Base-by-base conservation (phyloP, 805 yeast species). In the Barnettozyma siamensis region DNA sequence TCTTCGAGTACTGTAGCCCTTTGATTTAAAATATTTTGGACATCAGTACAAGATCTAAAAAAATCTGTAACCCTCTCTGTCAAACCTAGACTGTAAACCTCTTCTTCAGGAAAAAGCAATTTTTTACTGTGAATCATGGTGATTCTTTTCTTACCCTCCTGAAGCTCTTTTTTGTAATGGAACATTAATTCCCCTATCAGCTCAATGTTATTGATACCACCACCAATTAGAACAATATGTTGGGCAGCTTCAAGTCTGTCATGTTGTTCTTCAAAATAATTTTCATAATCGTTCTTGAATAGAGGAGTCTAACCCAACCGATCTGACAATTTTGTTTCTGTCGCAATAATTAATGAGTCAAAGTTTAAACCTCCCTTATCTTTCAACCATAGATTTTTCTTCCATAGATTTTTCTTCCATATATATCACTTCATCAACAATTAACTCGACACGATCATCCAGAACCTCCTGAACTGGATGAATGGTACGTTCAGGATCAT, bases 161-260 rank as follows among this genome's bases (percentile, higher is more conserved):
- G 20, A 18, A 54, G 6, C 24, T 51, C 47, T 5, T 50, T 46
- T 2, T 40, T 31, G 41, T 46, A 64, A 4, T 41, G 36, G 38
- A 46, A 41, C 3, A 55, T 47, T 4, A 63, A 21, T 39, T 64
- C 67, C 24, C 69, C 69, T 10, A 50, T 55, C 2, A 63, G 28
- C 42, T 64, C 68, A 17, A 45, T 46, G 24, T 58, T 64, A 18
- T 48, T 51, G 38, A 54, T 50, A 2, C 67, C 68, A 17, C 64
- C 67, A 30, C 68, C 68, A 15, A 62, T 44, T 18, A 63, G 39
- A 3, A 53, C 58, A 16, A 62, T 53, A 24, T 54, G 42, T 18
- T 55, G 50, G 3, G 65, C 63, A 1, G 37, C 34, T 11, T 44
- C 43, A 5, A 61, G 43, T 38, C 43, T 45, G 4, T 49, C 41